Base-by-base conservation (phyloP, 768 basidiomycete genomes). In the Neoboletus brunneissimus region DNA sequence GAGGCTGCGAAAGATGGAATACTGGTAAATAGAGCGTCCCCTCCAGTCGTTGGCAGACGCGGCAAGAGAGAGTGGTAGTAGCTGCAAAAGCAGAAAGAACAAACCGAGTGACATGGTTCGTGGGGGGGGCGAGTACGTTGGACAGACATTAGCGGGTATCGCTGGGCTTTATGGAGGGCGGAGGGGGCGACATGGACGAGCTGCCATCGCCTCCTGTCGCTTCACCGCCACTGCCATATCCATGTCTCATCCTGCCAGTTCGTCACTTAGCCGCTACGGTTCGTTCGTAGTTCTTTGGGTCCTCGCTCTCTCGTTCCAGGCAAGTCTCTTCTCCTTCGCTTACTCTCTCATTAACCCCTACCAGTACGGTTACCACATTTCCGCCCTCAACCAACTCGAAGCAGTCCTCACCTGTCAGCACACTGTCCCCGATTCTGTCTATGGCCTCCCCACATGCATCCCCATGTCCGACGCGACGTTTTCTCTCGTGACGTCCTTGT, bases 331-430 rank as follows among this genome's bases (percentile, higher is more conserved):
- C 23, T 34, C 3, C 13, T 18, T 5, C 4, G 15, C 1, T 12
- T 10, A 5, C n/a, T 44, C 29, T 9, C 32, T 52, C 16, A 57
- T 35, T 6, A 27, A 31, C 15, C 29, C 46, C 43, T 52, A 15
- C 25, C 52, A 91, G 82, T 92, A 91, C 74, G 94, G 94, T n/a
- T 97, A 89, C 71, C 92, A 96, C 70, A 91, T 94, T 41, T 90
- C 93, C 2, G 87, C 87, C 16, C 81, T 98, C 56, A 98, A 98
- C 70, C 93, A 94, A 68, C 86, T 95, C 25, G 86, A 91, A 66
- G 81, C 80, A 5, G 84, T 87, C 42, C 68, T 94, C 54, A 91
- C 88, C 4, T 96, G 93, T 75, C 79, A 80, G 49, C 63, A 68
- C 32, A 53, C 53, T 10, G 20, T 55, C 27, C 53, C 60, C 1